Percentiles rank a stretch among this genome's conserved stretches.
These are phyloP conservation scores for Dalbergia cultrata DNA, from an alignment of 306 rosid species.

Conservation along the genomic window DNA sequence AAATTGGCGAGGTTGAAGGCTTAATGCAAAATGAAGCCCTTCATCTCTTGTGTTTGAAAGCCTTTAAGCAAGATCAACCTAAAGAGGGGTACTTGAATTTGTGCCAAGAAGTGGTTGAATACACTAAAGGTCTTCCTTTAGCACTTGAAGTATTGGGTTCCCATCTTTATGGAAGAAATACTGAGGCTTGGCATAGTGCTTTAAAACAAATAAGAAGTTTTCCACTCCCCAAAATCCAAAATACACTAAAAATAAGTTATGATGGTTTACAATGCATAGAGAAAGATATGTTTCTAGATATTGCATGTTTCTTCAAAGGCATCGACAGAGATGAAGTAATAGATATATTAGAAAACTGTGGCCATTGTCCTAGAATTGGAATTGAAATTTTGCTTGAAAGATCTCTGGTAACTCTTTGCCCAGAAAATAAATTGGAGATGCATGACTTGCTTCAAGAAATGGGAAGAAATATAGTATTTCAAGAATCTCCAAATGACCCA, in stretches of 20 bases:
- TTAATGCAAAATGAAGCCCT: constrained; percentile 37
- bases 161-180: constrained; percentile 41
- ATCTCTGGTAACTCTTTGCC: constrained; percentile 47
- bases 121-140: constrained; percentile 53
- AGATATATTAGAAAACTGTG: constrained; percentile 43
- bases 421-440: constrained; percentile 33
- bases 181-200: constrained; percentile 45
- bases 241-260: constrained; percentile 49
- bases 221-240: constrained; percentile 34
- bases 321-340: constrained; percentile 35
- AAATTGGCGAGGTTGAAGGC: constrained; percentile 7
- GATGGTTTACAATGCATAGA: constrained; percentile 39
- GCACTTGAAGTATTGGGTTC: constrained; percentile 48
- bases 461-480: constrained; percentile 47
- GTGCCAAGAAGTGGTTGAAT: constrained; percentile 40
- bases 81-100: constrained; percentile 35
- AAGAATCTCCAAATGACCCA: constrained; percentile 49
- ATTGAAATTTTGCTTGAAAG: constrained; percentile 51
- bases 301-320: constrained; percentile 60
- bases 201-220: constrained; percentile 30
- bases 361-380: constrained; percentile 43
- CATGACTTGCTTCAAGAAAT: constrained; percentile 56
- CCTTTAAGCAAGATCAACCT: constrained; percentile 46
- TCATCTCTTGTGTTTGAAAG: constrained; percentile 44
- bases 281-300: constrained; percentile 47